phyloP scores from a whole-genome alignment of 2,329 filamentous ascomycete genomes.

The Furcasterigmium furcatum region DNA sequence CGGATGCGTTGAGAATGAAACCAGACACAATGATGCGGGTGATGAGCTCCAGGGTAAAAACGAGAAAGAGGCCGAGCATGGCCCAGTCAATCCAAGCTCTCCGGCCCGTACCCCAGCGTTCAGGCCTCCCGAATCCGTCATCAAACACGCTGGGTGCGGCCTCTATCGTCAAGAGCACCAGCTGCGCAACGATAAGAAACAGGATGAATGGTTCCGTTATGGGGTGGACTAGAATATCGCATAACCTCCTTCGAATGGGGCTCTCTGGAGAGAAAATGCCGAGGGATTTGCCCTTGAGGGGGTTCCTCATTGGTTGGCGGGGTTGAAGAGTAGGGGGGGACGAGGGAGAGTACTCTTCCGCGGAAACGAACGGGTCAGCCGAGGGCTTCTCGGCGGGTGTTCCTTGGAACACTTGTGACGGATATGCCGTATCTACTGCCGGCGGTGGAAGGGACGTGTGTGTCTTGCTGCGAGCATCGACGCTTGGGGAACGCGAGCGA shows the following conservation, averaged over 20 bases:
- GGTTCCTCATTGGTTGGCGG: conserved; percentile 57
- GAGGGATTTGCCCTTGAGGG: conserved; percentile 80
- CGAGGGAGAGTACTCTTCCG: conserved; percentile 9
- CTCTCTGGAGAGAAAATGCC: conserved; percentile 82
- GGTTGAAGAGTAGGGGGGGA: conserved; percentile 18
- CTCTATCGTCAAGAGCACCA: conserved; percentile 83
- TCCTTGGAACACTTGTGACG: conserved; percentile 39
- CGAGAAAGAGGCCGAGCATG: conserved; percentile 76
- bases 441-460: conserved; percentile 25
- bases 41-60: conserved; percentile 85
- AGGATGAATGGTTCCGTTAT: conserved; percentile 84
- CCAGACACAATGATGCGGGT: conserved; percentile 90
- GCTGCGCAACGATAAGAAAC: conserved; percentile 82
- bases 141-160: conserved; percentile 68
- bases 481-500: conserved; percentile 56
- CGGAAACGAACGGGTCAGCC: conserved; percentile 15
- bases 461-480: conserved; percentile 45
- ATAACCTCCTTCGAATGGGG: conserved; percentile 68
- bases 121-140: conserved; percentile 55
- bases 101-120: conserved; percentile 61
- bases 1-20: conserved; percentile 82
- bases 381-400: conserved; percentile 40
- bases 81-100: conserved; percentile 68
- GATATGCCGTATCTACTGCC: conserved; percentile 46
- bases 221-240: conserved; percentile 82